A percentile compares a stretch with the other conserved stretches of the same genome.
Conservation (phyloP, 2,329 filamentous ascomycete species). For the Pseudocercospora musae region DNA sequence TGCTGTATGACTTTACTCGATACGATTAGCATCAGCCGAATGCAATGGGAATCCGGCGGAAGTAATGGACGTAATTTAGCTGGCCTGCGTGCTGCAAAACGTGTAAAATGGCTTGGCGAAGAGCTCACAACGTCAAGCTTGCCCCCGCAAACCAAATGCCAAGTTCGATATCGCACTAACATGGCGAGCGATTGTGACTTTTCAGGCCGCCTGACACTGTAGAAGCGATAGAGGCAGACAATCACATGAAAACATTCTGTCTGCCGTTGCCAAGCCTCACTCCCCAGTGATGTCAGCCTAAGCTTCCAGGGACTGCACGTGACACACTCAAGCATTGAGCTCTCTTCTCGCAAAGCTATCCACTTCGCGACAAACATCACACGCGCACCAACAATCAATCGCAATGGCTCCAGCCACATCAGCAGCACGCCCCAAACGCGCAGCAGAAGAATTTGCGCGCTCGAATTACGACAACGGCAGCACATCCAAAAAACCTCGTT, state of each 20-base stretch:
- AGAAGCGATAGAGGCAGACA: background rate
- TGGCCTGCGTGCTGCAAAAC: no score
- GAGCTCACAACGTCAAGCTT: background rate
- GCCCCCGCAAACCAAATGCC: background rate
- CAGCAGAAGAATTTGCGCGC: slow-evolving; percentile 75
- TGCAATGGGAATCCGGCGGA: background rate
- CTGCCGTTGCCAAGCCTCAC: background rate
- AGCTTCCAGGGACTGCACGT: background rate
- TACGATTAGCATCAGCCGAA: background rate
- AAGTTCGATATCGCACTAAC: background rate
- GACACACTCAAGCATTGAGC: background rate
- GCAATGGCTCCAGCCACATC: slow-evolving; percentile 9
- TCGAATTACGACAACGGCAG: slow-evolving; percentile 69
- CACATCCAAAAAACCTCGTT: slow-evolving; percentile 76
- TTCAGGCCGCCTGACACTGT: background rate
- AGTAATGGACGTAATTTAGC: background rate
- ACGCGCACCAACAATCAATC: background rate
- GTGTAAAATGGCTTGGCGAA: background rate
- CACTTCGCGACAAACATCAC: background rate
- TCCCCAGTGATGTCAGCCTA: background rate
- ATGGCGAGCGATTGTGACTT: background rate
- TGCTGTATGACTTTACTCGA: background rate
- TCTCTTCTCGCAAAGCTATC: background rate
- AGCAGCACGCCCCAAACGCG: slow-evolving; percentile 74
- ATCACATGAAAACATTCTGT: background rate